Evolutionary conservation across 176 grass and related monocot genomes (phyloP).

Genomic region (Olyra latifolia): DNA sequence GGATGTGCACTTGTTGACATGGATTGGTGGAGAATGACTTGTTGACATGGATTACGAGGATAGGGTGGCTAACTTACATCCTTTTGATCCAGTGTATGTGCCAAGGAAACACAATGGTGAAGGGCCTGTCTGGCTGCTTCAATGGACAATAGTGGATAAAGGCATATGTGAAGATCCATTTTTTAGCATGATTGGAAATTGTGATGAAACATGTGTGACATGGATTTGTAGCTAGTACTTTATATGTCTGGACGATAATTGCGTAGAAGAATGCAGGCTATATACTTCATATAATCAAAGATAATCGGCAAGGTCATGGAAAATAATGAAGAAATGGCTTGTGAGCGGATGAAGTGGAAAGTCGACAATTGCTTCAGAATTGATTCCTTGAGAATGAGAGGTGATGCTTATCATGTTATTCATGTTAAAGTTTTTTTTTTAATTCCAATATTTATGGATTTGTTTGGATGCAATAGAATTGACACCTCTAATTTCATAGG

Average conservation of each 20-base stretch:
- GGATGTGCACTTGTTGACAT: slow-evolving; percentile 7
- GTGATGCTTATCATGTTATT: not conserved
- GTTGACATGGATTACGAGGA: slow-evolving; percentile 38
- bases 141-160: slow-evolving; percentile 33
- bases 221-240: slow-evolving; percentile 42
- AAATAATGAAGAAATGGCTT: slow-evolving; percentile 24
- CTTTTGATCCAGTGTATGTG: slow-evolving; percentile 41
- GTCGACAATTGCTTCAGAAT: too few species aligned
- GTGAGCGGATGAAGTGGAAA: slow-evolving; percentile 41
- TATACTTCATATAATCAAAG: slow-evolving; percentile 22
- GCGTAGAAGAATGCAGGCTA: slow-evolving; percentile 21
- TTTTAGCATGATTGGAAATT: slow-evolving; percentile 27
- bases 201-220: slow-evolving; percentile 40
- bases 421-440: slow-evolving; percentile 32
- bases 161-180: slow-evolving; percentile 42
- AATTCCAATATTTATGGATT: slow-evolving; percentile 10
- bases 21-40: slow-evolving; percentile 32
- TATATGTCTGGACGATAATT: slow-evolving; percentile 31
- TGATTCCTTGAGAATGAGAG: too few species aligned
- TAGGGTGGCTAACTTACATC: slow-evolving; percentile 21
- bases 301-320: slow-evolving; percentile 29
- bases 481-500: slow-evolving; percentile 8
- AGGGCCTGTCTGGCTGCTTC: slow-evolving; percentile 27
- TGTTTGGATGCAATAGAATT: slow-evolving; percentile 42
- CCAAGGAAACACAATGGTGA: slow-evolving; percentile 39